Percentiles rank a stretch among this genome's conserved stretches.
Evolutionary conservation across 495 filamentous ascomycete genomes (phyloP).

Genomic region (Tuber melanosporum): DNA sequence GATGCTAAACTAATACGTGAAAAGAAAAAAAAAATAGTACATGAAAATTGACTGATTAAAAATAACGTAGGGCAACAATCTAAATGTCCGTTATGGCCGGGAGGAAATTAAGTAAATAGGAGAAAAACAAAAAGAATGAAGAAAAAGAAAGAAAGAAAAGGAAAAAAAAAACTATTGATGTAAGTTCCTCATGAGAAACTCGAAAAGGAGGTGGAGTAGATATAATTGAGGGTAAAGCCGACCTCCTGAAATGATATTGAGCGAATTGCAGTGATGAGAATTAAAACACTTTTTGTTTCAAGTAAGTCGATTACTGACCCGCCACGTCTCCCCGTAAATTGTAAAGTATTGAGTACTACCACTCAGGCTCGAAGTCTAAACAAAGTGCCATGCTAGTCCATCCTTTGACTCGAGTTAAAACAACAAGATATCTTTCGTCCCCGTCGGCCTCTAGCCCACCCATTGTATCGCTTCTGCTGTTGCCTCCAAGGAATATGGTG

Average conservation of each 20-base stretch:
- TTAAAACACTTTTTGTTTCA: not conserved
- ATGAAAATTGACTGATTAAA: not conserved
- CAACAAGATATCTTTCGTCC: slow-evolving; percentile 30
- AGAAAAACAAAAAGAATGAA: not conserved
- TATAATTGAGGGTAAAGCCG: not conserved
- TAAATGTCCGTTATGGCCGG: not conserved
- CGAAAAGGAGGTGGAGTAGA: not conserved
- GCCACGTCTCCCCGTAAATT: slow-evolving; percentile 13
- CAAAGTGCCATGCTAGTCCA: slow-evolving; percentile 36
- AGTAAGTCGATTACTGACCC: not conserved
- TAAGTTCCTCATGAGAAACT: not conserved
- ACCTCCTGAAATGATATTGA: not conserved
- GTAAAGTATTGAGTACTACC: slow-evolving; percentile 10
- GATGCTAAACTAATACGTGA: not conserved
- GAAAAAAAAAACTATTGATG: not conserved
- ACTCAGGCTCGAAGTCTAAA: slow-evolving; percentile 34
- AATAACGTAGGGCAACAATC: not conserved
- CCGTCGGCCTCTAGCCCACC: slow-evolving; percentile 22
- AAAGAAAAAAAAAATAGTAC: not conserved
- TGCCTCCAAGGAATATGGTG: slow-evolving; percentile 30
- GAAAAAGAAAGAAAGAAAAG: not conserved
- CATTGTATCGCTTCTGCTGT: slow-evolving; percentile 11
- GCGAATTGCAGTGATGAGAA: not conserved
- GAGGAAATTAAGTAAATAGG: not conserved
- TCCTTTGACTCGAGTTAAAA: slow-evolving; percentile 34